phyloP scores from a whole-genome alignment of 2,329 filamentous ascomycete species.

The Venturia effusa region DNA sequence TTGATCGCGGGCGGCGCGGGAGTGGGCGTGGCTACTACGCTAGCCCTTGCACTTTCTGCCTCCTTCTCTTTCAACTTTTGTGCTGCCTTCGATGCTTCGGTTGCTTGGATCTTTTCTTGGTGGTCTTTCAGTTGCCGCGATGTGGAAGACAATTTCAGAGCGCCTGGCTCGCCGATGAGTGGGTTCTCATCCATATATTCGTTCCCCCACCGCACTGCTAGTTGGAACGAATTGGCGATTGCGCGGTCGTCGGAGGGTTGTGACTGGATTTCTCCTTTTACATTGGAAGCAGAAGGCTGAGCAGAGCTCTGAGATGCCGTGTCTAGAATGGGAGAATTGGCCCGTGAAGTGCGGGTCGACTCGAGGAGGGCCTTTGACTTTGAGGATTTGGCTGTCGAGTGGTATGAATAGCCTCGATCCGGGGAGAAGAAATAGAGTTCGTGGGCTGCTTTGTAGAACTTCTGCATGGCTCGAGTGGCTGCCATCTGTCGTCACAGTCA shows the following conservation, averaged over 20 bases:
- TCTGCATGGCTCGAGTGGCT: constrained; percentile 6
- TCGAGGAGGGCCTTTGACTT: background rate
- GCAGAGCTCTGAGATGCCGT: constrained; percentile 15
- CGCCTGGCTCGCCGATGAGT: constrained; percentile 50
- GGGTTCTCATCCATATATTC: constrained; percentile 57
- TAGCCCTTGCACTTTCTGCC: constrained; percentile 19
- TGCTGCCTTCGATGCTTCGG: constrained; percentile 12
- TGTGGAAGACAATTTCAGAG: constrained; percentile 44
- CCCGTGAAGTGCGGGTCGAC: constrained; percentile 18
- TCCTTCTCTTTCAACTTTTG: constrained; percentile 14
- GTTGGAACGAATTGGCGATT: constrained; percentile 35
- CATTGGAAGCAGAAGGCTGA: constrained; percentile 12
- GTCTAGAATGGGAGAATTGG: constrained; percentile 17
- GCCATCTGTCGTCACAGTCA: background rate
- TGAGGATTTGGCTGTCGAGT: constrained; percentile 27
- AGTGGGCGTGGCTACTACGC: constrained; percentile 22
- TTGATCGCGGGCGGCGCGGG: constrained; percentile 13
- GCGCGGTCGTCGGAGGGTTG: constrained; percentile 8
- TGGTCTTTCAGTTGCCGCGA: constrained; percentile 30
- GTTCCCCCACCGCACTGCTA: constrained; percentile 43
- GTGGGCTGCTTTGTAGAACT: constrained; percentile 1
- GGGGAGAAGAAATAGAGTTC: constrained; percentile 43
- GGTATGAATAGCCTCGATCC: constrained; percentile 49
- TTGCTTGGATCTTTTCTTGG: constrained; percentile 19
- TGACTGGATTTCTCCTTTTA: background rate